Percentiles rank a stretch among this genome's conserved stretches.
Evolutionary conservation across 768 basidiomycete species (phyloP).

Genomic region (Fomitopsis pulvina): DNA sequence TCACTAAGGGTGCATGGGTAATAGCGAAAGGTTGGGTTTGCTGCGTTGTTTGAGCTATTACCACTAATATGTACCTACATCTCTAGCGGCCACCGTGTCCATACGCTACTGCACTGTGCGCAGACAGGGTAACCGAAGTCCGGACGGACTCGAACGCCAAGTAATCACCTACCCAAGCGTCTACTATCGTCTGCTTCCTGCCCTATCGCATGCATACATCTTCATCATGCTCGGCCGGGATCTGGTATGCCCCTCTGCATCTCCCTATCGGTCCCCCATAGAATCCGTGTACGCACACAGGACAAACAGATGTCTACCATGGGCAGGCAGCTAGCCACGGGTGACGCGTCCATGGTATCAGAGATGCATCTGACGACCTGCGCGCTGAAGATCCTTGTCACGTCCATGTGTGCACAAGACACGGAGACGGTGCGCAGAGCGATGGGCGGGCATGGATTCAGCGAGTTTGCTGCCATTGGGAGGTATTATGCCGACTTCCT

Average conservation of each 20-base stretch:
- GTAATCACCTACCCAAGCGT: slow-evolving; percentile 69
- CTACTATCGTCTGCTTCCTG: slow-evolving; percentile 65
- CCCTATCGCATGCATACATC: slow-evolving; percentile 62
- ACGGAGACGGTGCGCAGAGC: slow-evolving; percentile 61
- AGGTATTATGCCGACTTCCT: slow-evolving; percentile 58
- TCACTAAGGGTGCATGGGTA: slow-evolving; percentile 51
- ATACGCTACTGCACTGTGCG: slow-evolving; percentile 70
- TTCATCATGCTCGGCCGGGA: slow-evolving; percentile 58
- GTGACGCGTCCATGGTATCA: slow-evolving; percentile 57
- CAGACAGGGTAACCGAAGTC: slow-evolving; percentile 51
- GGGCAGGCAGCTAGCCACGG: slow-evolving; percentile 40
- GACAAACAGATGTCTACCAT: slow-evolving; percentile 42
- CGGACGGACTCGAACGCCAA: slow-evolving; percentile 54
- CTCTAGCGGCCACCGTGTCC: slow-evolving; percentile 49
- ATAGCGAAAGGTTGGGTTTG: slow-evolving; percentile 51
- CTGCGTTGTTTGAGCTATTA: not conserved
- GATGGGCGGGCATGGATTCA: slow-evolving; percentile 77
- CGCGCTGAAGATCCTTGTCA: slow-evolving; percentile 59
- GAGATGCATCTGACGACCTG: slow-evolving; percentile 69
- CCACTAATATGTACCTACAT: not conserved
- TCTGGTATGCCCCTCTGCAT: slow-evolving; percentile 34
- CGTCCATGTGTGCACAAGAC: slow-evolving; percentile 45
- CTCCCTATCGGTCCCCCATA: not conserved
- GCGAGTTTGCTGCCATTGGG: slow-evolving; percentile 61
- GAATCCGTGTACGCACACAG: slow-evolving; percentile 24